Percentiles rank a stretch among this genome's conserved stretches.
Conservation (phyloP, 371 early-diverging fungal genomes). For the Actinomortierella wolfii region DNA sequence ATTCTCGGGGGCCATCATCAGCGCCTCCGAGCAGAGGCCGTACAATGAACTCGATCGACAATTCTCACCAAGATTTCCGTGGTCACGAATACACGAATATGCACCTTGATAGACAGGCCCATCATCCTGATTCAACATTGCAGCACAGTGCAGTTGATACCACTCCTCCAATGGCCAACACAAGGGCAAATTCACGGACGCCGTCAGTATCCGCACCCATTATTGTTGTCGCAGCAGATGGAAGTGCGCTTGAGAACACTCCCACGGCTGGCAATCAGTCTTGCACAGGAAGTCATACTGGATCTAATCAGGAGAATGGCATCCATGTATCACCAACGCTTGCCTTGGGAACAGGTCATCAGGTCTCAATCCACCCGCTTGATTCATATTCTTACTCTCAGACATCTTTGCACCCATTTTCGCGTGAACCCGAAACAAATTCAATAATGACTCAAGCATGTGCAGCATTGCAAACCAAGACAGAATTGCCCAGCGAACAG, state of each 20-base stretch:
- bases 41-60: neutral
- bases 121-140: neutral
- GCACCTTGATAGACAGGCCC: neutral
- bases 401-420: too few species aligned
- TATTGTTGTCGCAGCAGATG: too few species aligned
- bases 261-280: too few species aligned
- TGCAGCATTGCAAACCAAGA: neutral
- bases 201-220: slow-evolving; percentile 6
- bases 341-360: too few species aligned
- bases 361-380: too few species aligned
- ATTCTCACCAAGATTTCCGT: neutral
- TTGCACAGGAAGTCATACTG: too few species aligned
- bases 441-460: neutral
- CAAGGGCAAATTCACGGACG: neutral
- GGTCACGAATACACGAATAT: neutral
- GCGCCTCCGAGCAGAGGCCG: slow-evolving; percentile 6
- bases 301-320: too few species aligned
- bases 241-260: too few species aligned
- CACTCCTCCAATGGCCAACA: neutral
- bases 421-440: neutral
- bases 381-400: too few species aligned
- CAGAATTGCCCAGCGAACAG: neutral
- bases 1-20: neutral
- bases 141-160: slow-evolving; percentile 31
- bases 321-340: too few species aligned